phyloP scores from a whole-genome alignment of 345 rosid genomes.

The Ceriops tagal region DNA sequence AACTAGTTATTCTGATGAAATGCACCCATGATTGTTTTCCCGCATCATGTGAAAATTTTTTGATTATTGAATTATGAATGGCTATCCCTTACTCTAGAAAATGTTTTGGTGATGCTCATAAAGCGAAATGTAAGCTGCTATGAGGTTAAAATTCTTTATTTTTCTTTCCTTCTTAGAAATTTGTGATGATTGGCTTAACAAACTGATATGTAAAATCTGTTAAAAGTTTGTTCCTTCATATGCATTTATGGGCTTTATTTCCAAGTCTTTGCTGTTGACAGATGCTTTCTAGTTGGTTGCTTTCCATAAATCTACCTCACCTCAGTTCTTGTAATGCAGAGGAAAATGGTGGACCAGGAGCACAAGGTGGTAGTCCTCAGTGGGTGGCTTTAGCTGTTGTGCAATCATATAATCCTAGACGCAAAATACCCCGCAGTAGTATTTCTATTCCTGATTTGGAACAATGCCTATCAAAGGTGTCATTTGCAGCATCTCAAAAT shows the following conservation, averaged over 20 bases:
- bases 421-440: constrained; percentile 63
- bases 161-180: not conserved
- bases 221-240: too few species aligned
- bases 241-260: not conserved
- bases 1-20: too few species aligned
- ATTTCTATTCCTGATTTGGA: constrained; percentile 74
- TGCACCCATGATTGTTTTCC: too few species aligned
- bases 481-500: constrained; percentile 62
- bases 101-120: not conserved
- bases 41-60: not conserved
- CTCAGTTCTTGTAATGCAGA: constrained; percentile 26
- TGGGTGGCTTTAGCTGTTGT: constrained; percentile 84
- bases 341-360: constrained; percentile 31
- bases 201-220: too few species aligned
- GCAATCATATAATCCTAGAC: constrained; percentile 68
- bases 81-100: not conserved
- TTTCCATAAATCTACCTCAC: not conserved
- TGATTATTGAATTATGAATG: not conserved
- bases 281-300: not conserved
- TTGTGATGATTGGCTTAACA: not conserved
- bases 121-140: not conserved
- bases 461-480: constrained; percentile 61
- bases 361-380: constrained; percentile 23
- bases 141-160: not conserved
- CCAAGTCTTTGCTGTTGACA: not conserved